Percentiles rank a stretch among this genome's conserved stretches.
These are phyloP conservation scores for Aethionema arabicum DNA, from an alignment of 345 rosid genomes.

Conservation along the genomic window DNA sequence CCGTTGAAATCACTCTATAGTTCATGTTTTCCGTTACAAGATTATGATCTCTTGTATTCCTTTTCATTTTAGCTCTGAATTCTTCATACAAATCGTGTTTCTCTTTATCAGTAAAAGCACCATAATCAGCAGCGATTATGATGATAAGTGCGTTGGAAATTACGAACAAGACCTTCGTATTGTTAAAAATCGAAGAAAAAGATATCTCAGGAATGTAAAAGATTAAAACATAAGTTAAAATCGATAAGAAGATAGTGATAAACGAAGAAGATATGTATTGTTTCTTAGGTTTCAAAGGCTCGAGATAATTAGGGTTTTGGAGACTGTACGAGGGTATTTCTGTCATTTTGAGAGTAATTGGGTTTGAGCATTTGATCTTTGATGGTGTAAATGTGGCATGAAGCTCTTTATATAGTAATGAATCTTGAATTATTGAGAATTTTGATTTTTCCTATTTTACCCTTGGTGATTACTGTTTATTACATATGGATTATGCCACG, in stretches of 20 bases:
- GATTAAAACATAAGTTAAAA: slow-evolving; percentile 26
- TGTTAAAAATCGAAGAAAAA: slow-evolving; percentile 26
- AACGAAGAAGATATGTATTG: slow-evolving; percentile 18
- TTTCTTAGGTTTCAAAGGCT: slow-evolving; percentile 27
- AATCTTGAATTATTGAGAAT: slow-evolving; percentile 26
- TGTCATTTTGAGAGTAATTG: slow-evolving; percentile 23
- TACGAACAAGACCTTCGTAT: slow-evolving; percentile 32
- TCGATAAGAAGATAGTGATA: slow-evolving; percentile 21
- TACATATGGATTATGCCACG: slow-evolving; percentile 29
- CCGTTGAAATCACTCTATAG: background rate
- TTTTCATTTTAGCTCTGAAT: slow-evolving; percentile 21
- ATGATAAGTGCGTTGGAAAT: slow-evolving; percentile 34
- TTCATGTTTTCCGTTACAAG: background rate
- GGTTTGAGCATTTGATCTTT: slow-evolving; percentile 20
- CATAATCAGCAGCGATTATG: slow-evolving; percentile 33
- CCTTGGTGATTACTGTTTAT: slow-evolving; percentile 20
- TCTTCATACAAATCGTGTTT: slow-evolving; percentile 17
- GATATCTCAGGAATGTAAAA: slow-evolving; percentile 25
- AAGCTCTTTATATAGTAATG: slow-evolving; percentile 24
- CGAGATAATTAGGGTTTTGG: slow-evolving; percentile 18
- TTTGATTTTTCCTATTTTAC: background rate
- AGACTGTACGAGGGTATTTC: slow-evolving; percentile 16
- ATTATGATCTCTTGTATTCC: background rate
- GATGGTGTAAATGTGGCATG: background rate
- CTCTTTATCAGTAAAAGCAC: slow-evolving; percentile 26